Conservation (phyloP, 1,139 yeast genomes). For the Hyphopichia wangnamkhiaoensis region DNA sequence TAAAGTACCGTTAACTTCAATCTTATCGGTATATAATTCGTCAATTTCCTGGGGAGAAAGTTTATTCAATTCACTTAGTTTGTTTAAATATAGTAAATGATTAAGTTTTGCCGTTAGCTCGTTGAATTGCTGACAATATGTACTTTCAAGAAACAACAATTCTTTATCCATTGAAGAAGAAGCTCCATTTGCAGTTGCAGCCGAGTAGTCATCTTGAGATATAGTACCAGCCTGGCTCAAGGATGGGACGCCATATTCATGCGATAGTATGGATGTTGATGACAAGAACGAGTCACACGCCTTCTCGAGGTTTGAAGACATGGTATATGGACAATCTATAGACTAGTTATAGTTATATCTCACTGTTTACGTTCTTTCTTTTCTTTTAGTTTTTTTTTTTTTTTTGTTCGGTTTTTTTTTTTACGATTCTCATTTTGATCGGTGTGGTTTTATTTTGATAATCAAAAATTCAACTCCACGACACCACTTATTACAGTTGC, state of each 20-base stretch:
- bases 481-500: too few relatives aligned
- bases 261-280: constrained; percentile 4
- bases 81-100: constrained; percentile 30
- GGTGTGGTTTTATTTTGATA: neutral
- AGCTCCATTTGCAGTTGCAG: constrained; percentile 1
- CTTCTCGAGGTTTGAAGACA: constrained; percentile 3
- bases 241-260: constrained; percentile 5
- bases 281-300: constrained; percentile 1
- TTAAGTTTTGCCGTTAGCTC: constrained; percentile 27
- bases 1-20: constrained; percentile 11
- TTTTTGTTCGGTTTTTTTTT: neutral
- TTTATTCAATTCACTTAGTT: constrained; percentile 18
- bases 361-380: too few relatives aligned
- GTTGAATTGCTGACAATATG: constrained; percentile 22
- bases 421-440: neutral
- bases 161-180: constrained; percentile 2
- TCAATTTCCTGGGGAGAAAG: constrained; percentile 15
- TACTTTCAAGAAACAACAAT: constrained; percentile 15
- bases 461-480: neutral
- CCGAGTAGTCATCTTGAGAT: neutral
- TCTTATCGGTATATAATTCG: constrained; percentile 10
- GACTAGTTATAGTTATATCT: too few relatives aligned
- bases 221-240: neutral
- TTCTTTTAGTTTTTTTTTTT: too few relatives aligned
- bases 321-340: too few relatives aligned